phyloP scores from a whole-genome alignment of 2,329 filamentous ascomycete genomes.

The Gyromitra esculenta region DNA sequence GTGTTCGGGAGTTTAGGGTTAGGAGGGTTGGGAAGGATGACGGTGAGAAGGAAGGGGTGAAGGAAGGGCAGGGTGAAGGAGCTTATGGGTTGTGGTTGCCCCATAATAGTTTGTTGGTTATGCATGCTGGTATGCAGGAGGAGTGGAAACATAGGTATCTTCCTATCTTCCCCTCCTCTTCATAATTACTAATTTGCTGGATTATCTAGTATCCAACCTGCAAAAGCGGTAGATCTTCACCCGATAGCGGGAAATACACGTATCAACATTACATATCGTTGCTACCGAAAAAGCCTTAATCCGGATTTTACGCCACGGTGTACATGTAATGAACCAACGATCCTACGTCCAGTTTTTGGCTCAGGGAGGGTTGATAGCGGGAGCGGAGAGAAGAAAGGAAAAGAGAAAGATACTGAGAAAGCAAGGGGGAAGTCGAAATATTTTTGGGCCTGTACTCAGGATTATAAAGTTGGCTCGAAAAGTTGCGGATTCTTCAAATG shows the following conservation, averaged over 20 bases:
- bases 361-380: background rate
- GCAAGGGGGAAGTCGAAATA: slow-evolving; percentile 76
- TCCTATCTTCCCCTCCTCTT: background rate
- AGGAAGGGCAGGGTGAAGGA: slow-evolving; percentile 72
- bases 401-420: slow-evolving; percentile 70
- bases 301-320: slow-evolving; percentile 82
- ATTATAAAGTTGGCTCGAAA: slow-evolving; percentile 65
- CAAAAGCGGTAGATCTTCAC: slow-evolving; percentile 81
- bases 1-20: slow-evolving; percentile 91
- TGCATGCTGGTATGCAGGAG: slow-evolving; percentile 99
- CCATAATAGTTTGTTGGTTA: slow-evolving; percentile 90
- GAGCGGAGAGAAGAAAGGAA: slow-evolving; percentile 3
- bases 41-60: slow-evolving; percentile 69
- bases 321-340: slow-evolving; percentile 73
- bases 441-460: slow-evolving; percentile 92
- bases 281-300: slow-evolving; percentile 80
- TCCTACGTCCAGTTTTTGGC: slow-evolving; percentile 58
- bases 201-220: slow-evolving; percentile 71
- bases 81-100: slow-evolving; percentile 93
- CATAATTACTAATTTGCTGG: background rate
- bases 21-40: slow-evolving; percentile 66
- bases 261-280: slow-evolving; percentile 93
- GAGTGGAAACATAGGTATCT: slow-evolving; percentile 80
- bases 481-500: slow-evolving; percentile 83
- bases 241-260: slow-evolving; percentile 80